Base-by-base conservation (phyloP, 2,329 filamentous ascomycete genomes). In the Thielaviopsis cerberus region DNA sequence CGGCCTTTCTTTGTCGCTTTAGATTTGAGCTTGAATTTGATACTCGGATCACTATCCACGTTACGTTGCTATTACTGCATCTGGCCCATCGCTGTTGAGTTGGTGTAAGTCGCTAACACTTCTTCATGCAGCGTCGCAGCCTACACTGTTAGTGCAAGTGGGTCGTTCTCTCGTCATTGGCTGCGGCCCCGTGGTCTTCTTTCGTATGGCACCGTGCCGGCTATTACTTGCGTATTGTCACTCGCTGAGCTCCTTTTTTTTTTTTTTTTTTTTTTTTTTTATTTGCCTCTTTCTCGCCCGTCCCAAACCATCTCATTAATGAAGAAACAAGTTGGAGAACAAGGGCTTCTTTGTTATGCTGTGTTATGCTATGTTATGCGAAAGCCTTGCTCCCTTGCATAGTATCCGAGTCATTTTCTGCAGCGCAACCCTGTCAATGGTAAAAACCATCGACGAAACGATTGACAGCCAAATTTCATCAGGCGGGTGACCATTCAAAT, bases 81-180 rank as follows among this genome's bases (percentile, higher is more conserved):
- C 52, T 24, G 52, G 52, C 26, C 22, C n/a, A 26, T n/a, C n/a
- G 52, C 11, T 23, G 3, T n/a, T 10, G 34, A n/a, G 4, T 20
- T 22, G 52, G 52, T 54, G 52, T 54, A 54, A 54, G 52, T 54
- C 52, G 34, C 52, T 54, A 54, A 54, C 52, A 30, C 10, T 10
- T 7, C 6, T 23, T 3, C 26, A 54, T 37, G 52, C 17, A 23
- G 22, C 13, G 1, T 37, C 17, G 20, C 15, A 13, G 27, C n/a
- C 5, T 37, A 20, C 5, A 20, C 17, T 48, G 41, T 48, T 48
- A 45, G 37, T 45, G 37, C 15, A 45, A 17, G 37, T 45, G 37
- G 37, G 37, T 45, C 37, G 5, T 17, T 45, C 37, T n/a, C 13
- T 45, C 37, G 37, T 45, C 37, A 45, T 45, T 20, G 37, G 37